Evolutionary conservation across 108 stramenopile species (phyloP), one percentile per base, ranked within the genome.

Genomic region (Pseudonitzschia multistriata): DNA sequence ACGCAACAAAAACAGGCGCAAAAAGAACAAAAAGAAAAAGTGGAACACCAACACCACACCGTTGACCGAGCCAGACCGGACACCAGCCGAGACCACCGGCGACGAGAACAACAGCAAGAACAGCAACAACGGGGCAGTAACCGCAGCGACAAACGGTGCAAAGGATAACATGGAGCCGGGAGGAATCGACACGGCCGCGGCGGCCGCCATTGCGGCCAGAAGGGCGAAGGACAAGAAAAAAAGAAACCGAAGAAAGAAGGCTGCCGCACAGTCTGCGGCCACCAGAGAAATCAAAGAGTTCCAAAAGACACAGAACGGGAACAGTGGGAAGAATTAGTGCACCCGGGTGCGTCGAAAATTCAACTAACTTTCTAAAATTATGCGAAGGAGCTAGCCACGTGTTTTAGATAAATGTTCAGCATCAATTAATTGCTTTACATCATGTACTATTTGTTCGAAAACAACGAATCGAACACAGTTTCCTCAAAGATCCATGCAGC

Each of bases 181-280:
- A 55, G 54, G 5, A 0, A 14, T 30, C 22, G 54, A 55, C 5
- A 13, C 54, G 0, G 7, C 54, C 0, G 0, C 54, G 14, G 24
- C 24, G 29, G 54, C 54, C 34, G 30, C 61, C 33, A 37, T 39
- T 62, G 61, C 61, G 33, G 37, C 61, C 30, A 10, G 24, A 25
- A 62, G 11, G 19, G 61, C 34, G n/a, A 64, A 29, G 28, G 11
- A 64, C 39, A 64, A 64, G 17, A 64, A 64, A 42, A 37, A 39
- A 11, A 64, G 27, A n/a, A 42, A 40, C 29, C 3, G 36, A 39
- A 6, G 40, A 21, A 64, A 64, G 21, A 34, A 59, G 34, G 57
- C 33, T 11, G 17, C 33, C 19, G 57, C 57, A 4, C 57, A 59
- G 35, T 33, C 31, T 13, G 57, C 57, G 14, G 57, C 57, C 35